These are phyloP conservation scores for Phtheirospermum japonicum DNA, from an alignment of 257 asterid genomes.

Conservation along the genomic window DNA sequence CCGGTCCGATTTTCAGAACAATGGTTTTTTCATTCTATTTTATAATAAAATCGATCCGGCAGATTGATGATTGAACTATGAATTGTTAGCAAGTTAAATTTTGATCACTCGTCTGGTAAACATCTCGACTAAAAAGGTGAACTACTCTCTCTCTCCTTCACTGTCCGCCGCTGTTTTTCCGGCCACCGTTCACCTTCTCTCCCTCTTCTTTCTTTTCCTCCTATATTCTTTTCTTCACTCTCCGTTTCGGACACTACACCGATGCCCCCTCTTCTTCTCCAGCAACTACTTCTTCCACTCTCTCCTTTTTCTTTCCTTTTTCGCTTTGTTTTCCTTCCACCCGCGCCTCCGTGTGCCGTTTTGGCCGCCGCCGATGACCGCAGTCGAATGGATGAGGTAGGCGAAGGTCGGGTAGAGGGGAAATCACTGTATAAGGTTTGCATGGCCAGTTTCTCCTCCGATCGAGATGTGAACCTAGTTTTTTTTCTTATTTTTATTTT, in stretches of 20 bases:
- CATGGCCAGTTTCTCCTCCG: not conserved
- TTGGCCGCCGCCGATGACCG: not conserved
- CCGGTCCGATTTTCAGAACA: too few relatives aligned
- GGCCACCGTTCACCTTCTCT: not conserved
- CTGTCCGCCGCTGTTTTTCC: not conserved
- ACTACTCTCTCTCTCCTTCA: not conserved
- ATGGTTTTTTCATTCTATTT: too few relatives aligned
- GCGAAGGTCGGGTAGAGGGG: not conserved
- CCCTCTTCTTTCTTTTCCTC: not conserved
- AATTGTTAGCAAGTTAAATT: too few relatives aligned
- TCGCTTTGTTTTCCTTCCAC: not conserved
- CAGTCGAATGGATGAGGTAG: not conserved
- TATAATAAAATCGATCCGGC: too few relatives aligned
- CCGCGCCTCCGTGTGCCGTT: too few relatives aligned
- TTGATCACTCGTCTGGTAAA: too few relatives aligned
- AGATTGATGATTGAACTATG: too few relatives aligned
- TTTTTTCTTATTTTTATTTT: too few relatives aligned
- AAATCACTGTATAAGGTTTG: not conserved
- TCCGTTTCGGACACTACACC: not conserved
- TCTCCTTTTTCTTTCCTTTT: not conserved
- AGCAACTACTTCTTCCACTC: not conserved
- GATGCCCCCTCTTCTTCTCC: not conserved
- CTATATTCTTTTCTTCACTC: not conserved
- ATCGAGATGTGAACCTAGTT: not conserved
- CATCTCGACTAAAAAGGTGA: not conserved